Evolutionary conservation across 2,329 filamentous ascomycete species (phyloP).

Genomic region (Fusarium falciforme): DNA sequence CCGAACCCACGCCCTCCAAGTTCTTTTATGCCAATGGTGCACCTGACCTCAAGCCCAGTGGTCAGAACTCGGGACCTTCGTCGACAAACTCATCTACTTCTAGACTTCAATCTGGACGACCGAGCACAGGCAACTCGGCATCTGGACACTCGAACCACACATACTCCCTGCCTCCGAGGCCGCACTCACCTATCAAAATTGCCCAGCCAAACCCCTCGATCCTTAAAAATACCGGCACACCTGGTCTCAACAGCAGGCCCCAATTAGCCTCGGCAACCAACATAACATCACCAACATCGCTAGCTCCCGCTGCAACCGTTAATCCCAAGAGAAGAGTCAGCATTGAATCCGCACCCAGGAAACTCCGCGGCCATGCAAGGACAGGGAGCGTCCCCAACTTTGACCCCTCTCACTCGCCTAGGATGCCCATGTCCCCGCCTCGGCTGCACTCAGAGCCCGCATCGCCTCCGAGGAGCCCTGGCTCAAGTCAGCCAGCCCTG

Average conservation of each 20-base stretch:
- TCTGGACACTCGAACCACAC: conserved; percentile 28
- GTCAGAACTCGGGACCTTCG: conserved; percentile 54
- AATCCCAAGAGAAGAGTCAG: conserved; percentile 56
- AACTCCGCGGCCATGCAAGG: conserved; percentile 53
- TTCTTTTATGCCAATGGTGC: conserved; percentile 82
- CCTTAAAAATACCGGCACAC: conserved; percentile 31
- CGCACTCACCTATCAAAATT: conserved; percentile 64
- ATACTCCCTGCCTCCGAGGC: conserved; percentile 51
- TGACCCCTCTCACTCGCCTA: conserved; percentile 52
- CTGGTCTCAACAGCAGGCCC: conserved; percentile 40
- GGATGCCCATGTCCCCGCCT: conserved; percentile 47
- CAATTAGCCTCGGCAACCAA: conserved; percentile 52
- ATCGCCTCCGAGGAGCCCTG: conserved; percentile 52
- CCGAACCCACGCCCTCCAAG: conserved; percentile 64
- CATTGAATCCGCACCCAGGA: conserved; percentile 53
- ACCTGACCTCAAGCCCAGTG: conserved; percentile 58
- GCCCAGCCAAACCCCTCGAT: conserved; percentile 36
- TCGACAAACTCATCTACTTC: conserved; percentile 61
- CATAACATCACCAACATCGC: conserved; percentile 50
- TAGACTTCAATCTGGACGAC: conserved; percentile 55
- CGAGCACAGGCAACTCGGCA: conserved; percentile 48
- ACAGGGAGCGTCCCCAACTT: conserved; percentile 52
- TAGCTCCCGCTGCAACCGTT: conserved; percentile 47
- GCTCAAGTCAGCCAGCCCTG: conserved; percentile 50
- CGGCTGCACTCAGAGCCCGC: conserved; percentile 50